phyloP scores from a whole-genome alignment of 2,329 filamentous ascomycete genomes.

The Penicillium palitans region DNA sequence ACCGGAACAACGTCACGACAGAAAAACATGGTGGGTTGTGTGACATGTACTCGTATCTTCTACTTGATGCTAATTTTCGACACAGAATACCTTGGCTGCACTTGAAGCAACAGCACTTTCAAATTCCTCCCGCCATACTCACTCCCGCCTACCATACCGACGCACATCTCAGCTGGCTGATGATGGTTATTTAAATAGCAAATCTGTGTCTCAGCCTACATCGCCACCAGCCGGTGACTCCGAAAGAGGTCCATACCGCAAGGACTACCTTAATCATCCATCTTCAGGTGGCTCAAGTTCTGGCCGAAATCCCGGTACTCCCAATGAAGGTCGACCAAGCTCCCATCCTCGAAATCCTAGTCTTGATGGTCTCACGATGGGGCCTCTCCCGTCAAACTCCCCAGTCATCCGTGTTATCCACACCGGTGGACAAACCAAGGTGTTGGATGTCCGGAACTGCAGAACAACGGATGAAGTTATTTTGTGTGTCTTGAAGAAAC shows the following conservation, averaged over 20 bases:
- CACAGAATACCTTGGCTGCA: constrained; percentile 77
- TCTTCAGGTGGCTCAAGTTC: constrained; percentile 56
- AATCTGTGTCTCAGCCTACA: constrained; percentile 65
- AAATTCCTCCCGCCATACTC: constrained; percentile 63
- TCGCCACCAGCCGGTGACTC: constrained; percentile 61
- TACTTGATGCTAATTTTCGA: constrained; percentile 17
- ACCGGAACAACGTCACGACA: constrained; percentile 76
- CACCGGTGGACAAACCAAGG: constrained; percentile 85
- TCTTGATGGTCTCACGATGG: constrained; percentile 82
- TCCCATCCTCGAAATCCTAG: constrained; percentile 79
- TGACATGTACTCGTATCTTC: too few relatives aligned
- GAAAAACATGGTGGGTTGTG: constrained; percentile 71
- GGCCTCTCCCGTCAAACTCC: constrained; percentile 79
- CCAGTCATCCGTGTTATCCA: constrained; percentile 92
- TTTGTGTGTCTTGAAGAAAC: constrained; percentile 82
- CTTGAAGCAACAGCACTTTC: constrained; percentile 68
- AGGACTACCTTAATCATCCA: constrained; percentile 55
- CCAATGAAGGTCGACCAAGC: constrained; percentile 65
- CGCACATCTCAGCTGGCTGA: constrained; percentile 58
- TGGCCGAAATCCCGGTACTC: constrained; percentile 59
- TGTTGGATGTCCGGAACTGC: constrained; percentile 89
- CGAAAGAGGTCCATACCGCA: constrained; percentile 51
- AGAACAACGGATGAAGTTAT: constrained; percentile 91
- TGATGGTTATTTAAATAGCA: constrained; percentile 49
- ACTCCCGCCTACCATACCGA: constrained; percentile 59